phyloP scores from a whole-genome alignment of 2,329 filamentous ascomycete species.

The Phialemoniopsis sp. region DNA sequence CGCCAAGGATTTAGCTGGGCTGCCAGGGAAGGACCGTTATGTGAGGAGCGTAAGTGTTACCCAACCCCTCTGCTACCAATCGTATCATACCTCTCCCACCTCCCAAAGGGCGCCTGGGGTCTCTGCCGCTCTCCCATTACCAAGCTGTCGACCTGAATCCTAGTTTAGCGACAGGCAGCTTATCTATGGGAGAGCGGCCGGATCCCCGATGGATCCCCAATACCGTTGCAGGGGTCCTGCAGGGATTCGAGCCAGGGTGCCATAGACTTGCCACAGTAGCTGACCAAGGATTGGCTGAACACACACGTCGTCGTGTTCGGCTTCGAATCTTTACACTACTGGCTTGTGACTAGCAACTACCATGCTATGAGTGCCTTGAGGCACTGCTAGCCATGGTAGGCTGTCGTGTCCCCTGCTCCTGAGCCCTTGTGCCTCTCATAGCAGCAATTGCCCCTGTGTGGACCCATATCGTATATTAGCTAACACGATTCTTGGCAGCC shows the following conservation, averaged over 20 bases:
- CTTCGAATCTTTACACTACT: too few species aligned
- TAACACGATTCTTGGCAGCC: slow-evolving; percentile 42
- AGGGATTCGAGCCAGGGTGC: too few species aligned
- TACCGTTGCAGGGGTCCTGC: too few species aligned
- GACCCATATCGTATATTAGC: slow-evolving; percentile 1
- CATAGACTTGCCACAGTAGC: too few species aligned
- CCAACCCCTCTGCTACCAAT: slow-evolving; percentile 10
- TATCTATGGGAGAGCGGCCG: too few species aligned
- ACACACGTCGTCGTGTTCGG: too few species aligned
- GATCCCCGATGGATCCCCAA: too few species aligned
- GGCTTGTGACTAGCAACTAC: too few species aligned
- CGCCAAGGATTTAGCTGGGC: slow-evolving; percentile 97
- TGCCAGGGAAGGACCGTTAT: slow-evolving; percentile 88
- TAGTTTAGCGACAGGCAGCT: too few species aligned
- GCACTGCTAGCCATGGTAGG: too few species aligned
- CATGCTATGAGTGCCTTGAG: neutral
- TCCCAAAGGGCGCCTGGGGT: slow-evolving; percentile 2
- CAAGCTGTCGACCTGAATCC: slow-evolving; percentile 3
- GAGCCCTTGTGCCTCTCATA: neutral
- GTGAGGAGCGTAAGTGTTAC: slow-evolving; percentile 81
- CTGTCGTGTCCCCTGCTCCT: slow-evolving; percentile 1
- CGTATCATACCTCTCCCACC: slow-evolving; percentile 10
- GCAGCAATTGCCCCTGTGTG: slow-evolving; percentile 2
- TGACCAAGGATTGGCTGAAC: too few species aligned
- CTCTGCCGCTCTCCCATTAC: slow-evolving; percentile 8